These are phyloP conservation scores for Pharnaceum exiguum DNA, from an alignment of 148 eudicot genomes.

Conservation along the genomic window DNA sequence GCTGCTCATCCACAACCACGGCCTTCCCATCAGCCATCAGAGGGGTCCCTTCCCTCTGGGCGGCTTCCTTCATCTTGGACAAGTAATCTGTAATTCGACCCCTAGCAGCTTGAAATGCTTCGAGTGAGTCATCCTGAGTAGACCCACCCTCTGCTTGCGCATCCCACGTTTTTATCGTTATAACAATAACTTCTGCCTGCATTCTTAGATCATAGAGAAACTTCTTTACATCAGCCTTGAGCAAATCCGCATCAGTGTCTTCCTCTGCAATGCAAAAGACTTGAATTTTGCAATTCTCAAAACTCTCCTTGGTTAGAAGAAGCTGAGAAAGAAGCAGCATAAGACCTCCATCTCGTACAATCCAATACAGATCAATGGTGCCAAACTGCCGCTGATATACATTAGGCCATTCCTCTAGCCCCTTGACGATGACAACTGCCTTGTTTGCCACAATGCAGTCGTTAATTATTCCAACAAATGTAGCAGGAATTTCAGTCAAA, in stretches of 20 bases:
- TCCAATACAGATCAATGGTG: constrained; percentile 98
- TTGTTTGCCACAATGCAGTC: constrained; percentile 98
- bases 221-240: constrained; percentile 87
- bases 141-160: constrained; percentile 53
- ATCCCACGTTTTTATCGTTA: constrained; percentile 92
- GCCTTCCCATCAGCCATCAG: constrained; percentile 91
- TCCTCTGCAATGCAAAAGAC: constrained; percentile 98
- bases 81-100: constrained; percentile 57
- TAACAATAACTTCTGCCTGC: constrained; percentile 95
- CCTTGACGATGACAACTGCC: constrained; percentile 97
- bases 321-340: constrained; percentile 98
- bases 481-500: constrained; percentile 76
- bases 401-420: constrained; percentile 98
- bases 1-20: constrained; percentile 77
- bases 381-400: constrained; percentile 90
- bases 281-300: constrained; percentile 96
- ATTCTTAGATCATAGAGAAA: constrained; percentile 90
- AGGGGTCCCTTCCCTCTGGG: constrained; percentile 52
- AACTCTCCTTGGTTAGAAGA: constrained; percentile 86
- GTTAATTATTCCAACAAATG: constrained; percentile 88
- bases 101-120: constrained; percentile 72
- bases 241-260: constrained; percentile 83
- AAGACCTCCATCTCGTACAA: constrained; percentile 94
- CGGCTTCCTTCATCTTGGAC: constrained; percentile 52
- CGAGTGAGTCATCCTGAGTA: constrained; percentile 72